A percentile compares a stretch with the other conserved stretches of the same genome.
These are phyloP conservation scores for Ophiostoma pallidulum DNA, from an alignment of 2,329 filamentous ascomycete species.

Conservation along the genomic window DNA sequence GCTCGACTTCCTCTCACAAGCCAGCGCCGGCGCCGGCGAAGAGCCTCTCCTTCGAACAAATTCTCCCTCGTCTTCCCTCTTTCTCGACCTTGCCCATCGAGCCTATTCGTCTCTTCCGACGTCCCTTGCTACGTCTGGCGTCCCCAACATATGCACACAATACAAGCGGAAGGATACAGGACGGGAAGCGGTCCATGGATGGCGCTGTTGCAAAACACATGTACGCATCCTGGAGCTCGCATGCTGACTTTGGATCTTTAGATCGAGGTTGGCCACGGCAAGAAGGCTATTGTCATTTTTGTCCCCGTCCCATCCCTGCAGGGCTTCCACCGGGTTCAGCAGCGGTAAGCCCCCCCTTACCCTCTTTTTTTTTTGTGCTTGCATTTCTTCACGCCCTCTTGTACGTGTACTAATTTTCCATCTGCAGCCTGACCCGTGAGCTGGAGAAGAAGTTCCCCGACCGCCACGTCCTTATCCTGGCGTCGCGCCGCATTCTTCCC, in stretches of 20 bases:
- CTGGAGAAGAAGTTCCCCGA: slow-evolving; percentile 99
- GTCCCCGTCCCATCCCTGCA: slow-evolving; percentile 97
- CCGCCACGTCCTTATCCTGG: slow-evolving; percentile 98
- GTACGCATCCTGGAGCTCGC: slow-evolving; percentile 58
- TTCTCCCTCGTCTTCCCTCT: background rate
- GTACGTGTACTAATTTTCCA: background rate
- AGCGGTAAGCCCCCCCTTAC: slow-evolving; percentile 63
- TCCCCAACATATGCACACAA: background rate
- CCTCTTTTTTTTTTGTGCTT: background rate
- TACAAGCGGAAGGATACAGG: slow-evolving; percentile 43
- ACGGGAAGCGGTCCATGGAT: slow-evolving; percentile 68
- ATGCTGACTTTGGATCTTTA: slow-evolving; percentile 67
- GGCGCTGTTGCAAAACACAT: slow-evolving; percentile 21
- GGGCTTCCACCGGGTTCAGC: slow-evolving; percentile 99
- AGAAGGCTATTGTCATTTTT: slow-evolving; percentile 99
- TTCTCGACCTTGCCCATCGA: background rate
- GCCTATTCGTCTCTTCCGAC: background rate
- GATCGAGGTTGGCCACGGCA: slow-evolving; percentile 99
- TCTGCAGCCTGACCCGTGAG: slow-evolving; percentile 84
- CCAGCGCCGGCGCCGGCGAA: too few relatives aligned
- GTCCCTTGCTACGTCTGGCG: background rate
- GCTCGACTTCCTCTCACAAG: too few relatives aligned
- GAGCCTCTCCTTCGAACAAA: too few relatives aligned
- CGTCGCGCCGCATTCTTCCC: slow-evolving; percentile 96
- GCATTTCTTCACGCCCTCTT: too few relatives aligned